These are phyloP conservation scores for Puccinia novopanici DNA, from an alignment of 1,284 basidiomycete species.

Conservation along the genomic window DNA sequence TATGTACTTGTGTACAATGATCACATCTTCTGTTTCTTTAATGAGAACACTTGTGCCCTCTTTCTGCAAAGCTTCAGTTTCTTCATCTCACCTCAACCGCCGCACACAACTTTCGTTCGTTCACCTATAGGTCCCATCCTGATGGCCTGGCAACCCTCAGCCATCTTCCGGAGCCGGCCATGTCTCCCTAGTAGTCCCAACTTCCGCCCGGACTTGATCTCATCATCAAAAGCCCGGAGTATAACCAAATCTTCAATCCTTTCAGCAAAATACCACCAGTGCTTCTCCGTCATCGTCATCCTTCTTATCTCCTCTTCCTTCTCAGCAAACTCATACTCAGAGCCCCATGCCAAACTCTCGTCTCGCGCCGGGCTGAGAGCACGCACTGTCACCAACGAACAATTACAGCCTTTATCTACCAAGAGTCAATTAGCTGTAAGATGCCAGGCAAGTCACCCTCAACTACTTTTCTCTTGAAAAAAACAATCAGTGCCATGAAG, in stretches of 20 bases:
- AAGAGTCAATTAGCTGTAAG: neutral
- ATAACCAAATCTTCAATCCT: slow-evolving; percentile 1
- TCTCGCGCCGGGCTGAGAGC: slow-evolving; percentile 1
- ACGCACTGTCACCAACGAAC: neutral
- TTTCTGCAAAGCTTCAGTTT: neutral
- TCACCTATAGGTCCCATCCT: neutral
- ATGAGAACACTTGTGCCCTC: neutral
- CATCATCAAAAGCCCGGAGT: neutral
- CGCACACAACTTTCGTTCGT: neutral
- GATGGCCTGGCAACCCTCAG: too few species aligned
- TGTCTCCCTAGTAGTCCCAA: neutral
- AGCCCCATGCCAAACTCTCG: slow-evolving; percentile 7
- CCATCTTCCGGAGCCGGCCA: too few species aligned
- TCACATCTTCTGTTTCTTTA: too few species aligned
- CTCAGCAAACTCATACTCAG: neutral
- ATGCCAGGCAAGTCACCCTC: neutral
- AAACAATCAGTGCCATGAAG: neutral
- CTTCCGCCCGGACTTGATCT: slow-evolving; percentile 1
- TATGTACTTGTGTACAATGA: too few species aligned
- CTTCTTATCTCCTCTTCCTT: slow-evolving; percentile 6
- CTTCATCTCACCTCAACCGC: neutral
- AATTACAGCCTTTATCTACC: neutral
- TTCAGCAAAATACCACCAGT: slow-evolving; percentile 7
- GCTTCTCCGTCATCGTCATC: slow-evolving; percentile 8
- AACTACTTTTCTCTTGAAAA: neutral